phyloP scores from a whole-genome alignment of 257 asterid species.

The Fraxinus anomala region DNA sequence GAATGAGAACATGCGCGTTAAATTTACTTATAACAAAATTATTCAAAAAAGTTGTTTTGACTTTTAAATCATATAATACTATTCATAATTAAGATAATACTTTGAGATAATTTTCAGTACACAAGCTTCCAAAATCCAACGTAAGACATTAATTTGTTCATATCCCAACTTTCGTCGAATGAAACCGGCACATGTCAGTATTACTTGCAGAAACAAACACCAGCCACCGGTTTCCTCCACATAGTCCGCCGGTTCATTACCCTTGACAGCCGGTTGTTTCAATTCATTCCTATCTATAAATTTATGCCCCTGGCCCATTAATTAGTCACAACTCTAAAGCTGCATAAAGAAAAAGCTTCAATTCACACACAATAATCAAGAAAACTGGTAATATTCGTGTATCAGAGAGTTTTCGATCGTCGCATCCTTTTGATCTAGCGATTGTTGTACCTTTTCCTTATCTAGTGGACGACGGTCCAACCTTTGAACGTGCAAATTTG shows the following conservation, averaged over 20 bases:
- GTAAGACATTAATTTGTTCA: neutral
- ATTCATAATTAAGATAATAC: neutral
- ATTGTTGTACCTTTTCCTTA: neutral
- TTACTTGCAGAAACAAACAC: conserved; percentile 4
- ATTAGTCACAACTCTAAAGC: neutral
- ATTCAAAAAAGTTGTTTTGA: too few relatives aligned
- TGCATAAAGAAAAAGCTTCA: too few relatives aligned
- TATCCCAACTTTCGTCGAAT: neutral
- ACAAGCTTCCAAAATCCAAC: neutral
- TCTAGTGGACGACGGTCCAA: neutral
- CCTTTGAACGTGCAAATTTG: too few relatives aligned
- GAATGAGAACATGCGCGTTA: too few relatives aligned
- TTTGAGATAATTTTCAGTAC: neutral
- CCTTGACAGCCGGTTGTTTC: conserved; percentile 30
- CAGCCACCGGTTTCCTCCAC: conserved; percentile 18
- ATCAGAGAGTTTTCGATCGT: neutral
- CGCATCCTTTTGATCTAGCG: neutral
- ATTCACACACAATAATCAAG: neutral
- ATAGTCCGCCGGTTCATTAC: neutral
- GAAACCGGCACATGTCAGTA: conserved; percentile 28
- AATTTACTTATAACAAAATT: too few relatives aligned
- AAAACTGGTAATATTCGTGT: neutral
- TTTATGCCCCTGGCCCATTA: neutral
- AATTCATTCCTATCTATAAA: neutral
- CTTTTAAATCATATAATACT: too few relatives aligned